Evolutionary conservation across 2,329 filamentous ascomycete species (phyloP).

Genomic region (Hyphodiscus sp.): DNA sequence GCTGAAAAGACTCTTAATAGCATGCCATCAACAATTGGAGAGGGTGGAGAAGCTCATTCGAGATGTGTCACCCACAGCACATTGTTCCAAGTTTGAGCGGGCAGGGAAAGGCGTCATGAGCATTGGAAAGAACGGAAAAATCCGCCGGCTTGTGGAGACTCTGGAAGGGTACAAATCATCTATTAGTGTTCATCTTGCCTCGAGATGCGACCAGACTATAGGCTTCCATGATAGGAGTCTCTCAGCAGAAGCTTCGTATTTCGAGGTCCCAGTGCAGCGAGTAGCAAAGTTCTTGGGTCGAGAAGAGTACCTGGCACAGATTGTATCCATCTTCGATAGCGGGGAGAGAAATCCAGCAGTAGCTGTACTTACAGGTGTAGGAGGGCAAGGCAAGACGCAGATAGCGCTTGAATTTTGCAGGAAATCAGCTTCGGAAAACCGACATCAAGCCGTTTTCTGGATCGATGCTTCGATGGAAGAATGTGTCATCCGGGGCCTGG

Average conservation of each 20-base stretch:
- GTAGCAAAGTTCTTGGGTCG: not conserved
- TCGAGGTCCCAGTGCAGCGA: not conserved
- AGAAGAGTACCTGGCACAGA: not conserved
- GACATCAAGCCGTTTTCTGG: slow-evolving; percentile 17
- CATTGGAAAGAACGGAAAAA: too few relatives aligned
- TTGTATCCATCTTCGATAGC: not conserved
- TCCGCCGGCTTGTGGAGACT: too few relatives aligned
- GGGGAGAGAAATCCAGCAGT: not conserved
- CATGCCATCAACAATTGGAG: too few relatives aligned
- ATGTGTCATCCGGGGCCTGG: slow-evolving; percentile 9
- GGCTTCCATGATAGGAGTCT: too few relatives aligned
- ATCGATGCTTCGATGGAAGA: slow-evolving; percentile 15
- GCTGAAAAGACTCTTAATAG: too few relatives aligned
- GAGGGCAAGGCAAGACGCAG: slow-evolving; percentile 8
- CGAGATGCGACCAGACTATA: not conserved
- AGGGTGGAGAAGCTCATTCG: too few relatives aligned
- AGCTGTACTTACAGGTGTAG: slow-evolving; percentile 1
- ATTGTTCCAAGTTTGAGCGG: too few relatives aligned
- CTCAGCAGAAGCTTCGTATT: too few relatives aligned
- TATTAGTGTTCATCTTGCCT: not conserved
- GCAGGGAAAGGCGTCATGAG: too few relatives aligned
- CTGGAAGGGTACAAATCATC: too few relatives aligned
- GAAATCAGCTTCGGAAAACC: not conserved
- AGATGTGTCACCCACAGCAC: too few relatives aligned
- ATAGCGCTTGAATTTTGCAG: slow-evolving; percentile 2